Percentiles rank a stretch among this genome's conserved stretches.
Conservation (phyloP, 1,284 basidiomycete genomes). For the Athelia sp. region DNA sequence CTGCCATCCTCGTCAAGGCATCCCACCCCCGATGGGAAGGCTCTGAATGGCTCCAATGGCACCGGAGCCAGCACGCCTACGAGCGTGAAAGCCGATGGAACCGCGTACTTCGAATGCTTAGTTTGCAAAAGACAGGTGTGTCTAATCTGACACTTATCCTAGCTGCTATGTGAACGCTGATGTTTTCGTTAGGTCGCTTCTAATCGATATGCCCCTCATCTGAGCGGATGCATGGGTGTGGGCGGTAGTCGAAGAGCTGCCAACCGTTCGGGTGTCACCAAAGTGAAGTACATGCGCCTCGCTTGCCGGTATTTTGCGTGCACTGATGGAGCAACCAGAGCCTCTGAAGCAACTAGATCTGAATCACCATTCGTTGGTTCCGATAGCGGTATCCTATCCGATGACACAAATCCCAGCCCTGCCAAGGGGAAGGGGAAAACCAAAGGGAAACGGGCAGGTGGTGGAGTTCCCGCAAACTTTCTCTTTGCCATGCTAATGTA, state of each 20-base stretch:
- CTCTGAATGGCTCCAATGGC: slow-evolving; percentile 28
- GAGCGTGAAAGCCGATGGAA: slow-evolving; percentile 59
- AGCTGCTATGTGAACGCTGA: neutral
- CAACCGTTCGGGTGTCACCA: slow-evolving; percentile 55
- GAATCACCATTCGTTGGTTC: slow-evolving; percentile 57
- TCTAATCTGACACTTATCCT: slow-evolving; percentile 17
- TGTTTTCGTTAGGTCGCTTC: slow-evolving; percentile 67
- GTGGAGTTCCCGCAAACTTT: slow-evolving; percentile 8
- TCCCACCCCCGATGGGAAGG: slow-evolving; percentile 28
- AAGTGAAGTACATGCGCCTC: slow-evolving; percentile 53
- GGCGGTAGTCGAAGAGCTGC: slow-evolving; percentile 65
- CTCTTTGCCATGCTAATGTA: slow-evolving; percentile 5
- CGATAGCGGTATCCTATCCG: slow-evolving; percentile 53
- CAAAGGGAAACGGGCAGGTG: slow-evolving; percentile 49
- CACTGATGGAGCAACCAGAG: too few relatives aligned
- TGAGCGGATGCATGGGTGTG: slow-evolving; percentile 81
- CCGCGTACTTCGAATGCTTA: slow-evolving; percentile 74
- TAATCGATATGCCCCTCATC: slow-evolving; percentile 84
- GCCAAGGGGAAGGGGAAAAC: slow-evolving; percentile 52
- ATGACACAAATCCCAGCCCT: slow-evolving; percentile 39
- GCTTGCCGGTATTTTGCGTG: too few relatives aligned
- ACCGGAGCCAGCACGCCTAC: slow-evolving; percentile 58
- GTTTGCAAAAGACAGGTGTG: slow-evolving; percentile 72
- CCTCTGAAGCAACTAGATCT: slow-evolving; percentile 59
- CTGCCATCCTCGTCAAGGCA: slow-evolving; percentile 27